Evolutionary conservation across 495 filamentous ascomycete species (phyloP), one percentile per base, ranked within the genome.

Genomic region (Lichenothelia convexa): DNA sequence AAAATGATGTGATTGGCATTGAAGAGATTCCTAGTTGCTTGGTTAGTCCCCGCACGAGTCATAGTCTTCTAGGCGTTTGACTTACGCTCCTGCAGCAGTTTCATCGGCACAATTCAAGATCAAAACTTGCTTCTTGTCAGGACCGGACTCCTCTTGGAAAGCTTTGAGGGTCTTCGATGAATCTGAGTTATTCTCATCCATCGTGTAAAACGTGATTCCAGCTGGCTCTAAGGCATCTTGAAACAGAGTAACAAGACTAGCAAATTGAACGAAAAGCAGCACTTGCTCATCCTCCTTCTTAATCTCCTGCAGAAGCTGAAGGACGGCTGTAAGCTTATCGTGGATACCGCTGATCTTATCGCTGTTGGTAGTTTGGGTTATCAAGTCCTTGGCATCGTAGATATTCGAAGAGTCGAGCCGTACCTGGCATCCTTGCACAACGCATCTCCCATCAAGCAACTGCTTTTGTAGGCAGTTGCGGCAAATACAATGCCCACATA

Each of bases 1-100:
- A 92, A 87, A 34, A 91, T 66, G 21, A 86, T 60, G 42, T 89
- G 82, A 38, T 80, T 85, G 0, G 80, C 79, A 26, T 67, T 64
- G 32, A 74, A 73, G 2, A 89, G 57, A 46, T 91, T 91, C 15
- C 73, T 78, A 43, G 31, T 13, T 4, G 38, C 13, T 20, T 1
- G 15, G 36, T 32, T 34, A 30, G 38, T 16, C 2, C 2, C 11
- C 6, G 15, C 27, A n/a, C 7, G 15, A 33, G 38, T 21, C 17
- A 19, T 4, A 18, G 12, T 36, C 12, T 24, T 9, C 1, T 12
- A 8, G 9, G 12, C 12, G 9, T 24, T 21, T 34, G 30, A 64
- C 68, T 73, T 60, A 77, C 73, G 68, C 52, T 20, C 83, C 83
- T 6, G 80, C 69, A 13, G 80, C 70, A 34, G 66, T 62, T n/a